Base-by-base conservation (phyloP, 352 stramenopile genomes). In the Phytopythium helicoides region DNA sequence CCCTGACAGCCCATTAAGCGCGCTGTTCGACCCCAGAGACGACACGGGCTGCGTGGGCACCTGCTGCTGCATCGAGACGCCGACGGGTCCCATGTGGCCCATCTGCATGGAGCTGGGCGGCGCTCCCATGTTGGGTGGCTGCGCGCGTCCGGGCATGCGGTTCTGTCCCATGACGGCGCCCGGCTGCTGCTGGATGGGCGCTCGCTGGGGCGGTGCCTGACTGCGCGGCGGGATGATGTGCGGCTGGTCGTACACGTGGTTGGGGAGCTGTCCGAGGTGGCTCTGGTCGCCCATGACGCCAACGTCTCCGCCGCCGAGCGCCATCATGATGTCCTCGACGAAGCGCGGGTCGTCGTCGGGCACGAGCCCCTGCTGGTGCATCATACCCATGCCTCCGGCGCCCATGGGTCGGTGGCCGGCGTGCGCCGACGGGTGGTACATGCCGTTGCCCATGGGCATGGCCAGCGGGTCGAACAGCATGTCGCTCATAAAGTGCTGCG, bases 401-500 rank as follows among this genome's bases (percentile, higher is more conserved):
- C 54, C 45, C 41, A 83, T 36, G 41, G 59, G 45, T 37, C 56
- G 64, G 59, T 80, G 66, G 12, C 57, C 56, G 38, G 76, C 71
- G 38, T 85, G 73, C 58, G 69, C 54, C 26, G 73, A 64, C 38
- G 62, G 66, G 48, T 85, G 73, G 60, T 77, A 80, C 68, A 86
- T 66, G 47, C 68, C 66, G 63, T 80, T 79, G 57, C 54, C 71
- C 69, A 87, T 86, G 39, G 67, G 65, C 60, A 79, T 76, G 3
- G 40, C 42, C 58, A 88, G 73, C 44, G 75, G 71, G 63, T 87
- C 76, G 52, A 89, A 91, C 64, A 91, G 71, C 66, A 89, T 86
- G 47, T 91, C 78, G 63, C 74, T 74, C 76, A 89, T 86, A 56
- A 87, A 91, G 50, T 81, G 72, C 60, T 77, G 73, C 58, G 71